phyloP scores from a whole-genome alignment of 192 early-diverging fungal genomes.

The Coemansia guatemalensis region DNA sequence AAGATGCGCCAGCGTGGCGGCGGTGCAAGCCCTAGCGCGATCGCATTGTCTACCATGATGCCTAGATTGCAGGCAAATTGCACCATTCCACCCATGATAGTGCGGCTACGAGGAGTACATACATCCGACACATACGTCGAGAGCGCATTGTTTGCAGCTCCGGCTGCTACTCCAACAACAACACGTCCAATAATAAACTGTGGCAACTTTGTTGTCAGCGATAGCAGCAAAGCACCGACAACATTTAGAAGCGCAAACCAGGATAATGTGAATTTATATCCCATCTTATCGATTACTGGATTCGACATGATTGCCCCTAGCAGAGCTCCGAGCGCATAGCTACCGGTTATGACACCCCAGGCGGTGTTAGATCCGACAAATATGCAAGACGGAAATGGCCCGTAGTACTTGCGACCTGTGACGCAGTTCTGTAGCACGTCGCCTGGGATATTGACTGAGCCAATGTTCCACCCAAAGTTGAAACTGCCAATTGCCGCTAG shows the following conservation, averaged over 20 bases:
- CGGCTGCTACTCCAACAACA: conserved; percentile 69
- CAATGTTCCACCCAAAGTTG: conserved; percentile 58
- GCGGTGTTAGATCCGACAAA: conserved; percentile 44
- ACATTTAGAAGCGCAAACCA: conserved; percentile 70
- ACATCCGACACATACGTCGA: conserved; percentile 80
- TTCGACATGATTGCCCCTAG: conserved; percentile 65
- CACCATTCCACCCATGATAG: conserved; percentile 68
- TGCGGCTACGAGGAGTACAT: conserved; percentile 65
- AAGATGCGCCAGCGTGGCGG: conserved; percentile 73
- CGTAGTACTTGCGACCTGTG: conserved; percentile 47
- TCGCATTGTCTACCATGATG: conserved; percentile 68
- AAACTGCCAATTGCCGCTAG: conserved; percentile 53
- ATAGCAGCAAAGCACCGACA: conserved; percentile 61
- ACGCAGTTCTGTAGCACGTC: conserved; percentile 56
- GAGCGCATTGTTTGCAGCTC: conserved; percentile 59
- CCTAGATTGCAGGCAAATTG: conserved; percentile 78
- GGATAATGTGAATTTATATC: conserved; percentile 65
- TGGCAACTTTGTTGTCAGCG: conserved; percentile 58
- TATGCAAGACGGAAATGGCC: conserved; percentile 44
- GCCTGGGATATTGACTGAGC: conserved; percentile 60
- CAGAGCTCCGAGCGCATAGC: conserved; percentile 64
- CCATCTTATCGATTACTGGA: conserved; percentile 56
- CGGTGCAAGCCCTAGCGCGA: conserved; percentile 59
- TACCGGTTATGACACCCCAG: conserved; percentile 60
- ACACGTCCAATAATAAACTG: conserved; percentile 75